Percentiles rank a stretch among this genome's conserved stretches.
phyloP scores from a whole-genome alignment of 2,329 filamentous ascomycete species.

The Phyllosticta capitalensis region DNA sequence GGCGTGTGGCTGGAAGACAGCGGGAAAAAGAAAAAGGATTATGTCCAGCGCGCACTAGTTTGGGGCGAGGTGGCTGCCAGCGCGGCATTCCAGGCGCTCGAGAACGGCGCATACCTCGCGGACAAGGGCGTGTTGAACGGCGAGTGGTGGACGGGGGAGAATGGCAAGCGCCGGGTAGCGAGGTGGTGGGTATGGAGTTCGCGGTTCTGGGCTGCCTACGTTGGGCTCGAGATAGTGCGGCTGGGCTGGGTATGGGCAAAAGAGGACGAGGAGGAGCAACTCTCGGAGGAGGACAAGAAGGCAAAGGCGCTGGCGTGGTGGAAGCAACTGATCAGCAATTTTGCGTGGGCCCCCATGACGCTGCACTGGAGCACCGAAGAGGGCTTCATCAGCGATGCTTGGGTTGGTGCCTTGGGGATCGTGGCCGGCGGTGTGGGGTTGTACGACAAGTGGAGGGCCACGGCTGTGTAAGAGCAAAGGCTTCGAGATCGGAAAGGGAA shows the following conservation, averaged over 20 bases:
- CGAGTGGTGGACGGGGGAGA: conserved; percentile 39
- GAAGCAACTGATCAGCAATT: conserved; percentile 58
- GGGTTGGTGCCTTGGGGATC: conserved; percentile 50
- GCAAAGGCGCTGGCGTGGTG: conserved; percentile 43
- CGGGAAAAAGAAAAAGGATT: conserved; percentile 16
- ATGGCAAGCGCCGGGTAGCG: conserved; percentile 40
- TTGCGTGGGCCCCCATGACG: conserved; percentile 72
- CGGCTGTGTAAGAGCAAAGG: conserved; percentile 13
- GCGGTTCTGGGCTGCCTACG: conserved; percentile 71
- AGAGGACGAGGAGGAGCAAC: conserved; percentile 32
- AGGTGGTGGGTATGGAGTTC: conserved; percentile 62
- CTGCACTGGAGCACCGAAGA: conserved; percentile 70
- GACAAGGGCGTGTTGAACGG: conserved; percentile 56
- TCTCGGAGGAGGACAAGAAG: conserved; percentile 17
- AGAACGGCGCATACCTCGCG: conserved; percentile 74
- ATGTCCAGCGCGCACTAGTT: conserved; percentile 38
- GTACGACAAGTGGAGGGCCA: conserved; percentile 37
- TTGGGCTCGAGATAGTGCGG: conserved; percentile 64
- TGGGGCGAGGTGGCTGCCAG: conserved; percentile 61
- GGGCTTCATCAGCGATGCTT: conserved; percentile 51
- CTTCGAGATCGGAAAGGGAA: background rate
- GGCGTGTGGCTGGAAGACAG: conserved; percentile 23
- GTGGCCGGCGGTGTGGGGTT: conserved; percentile 37
- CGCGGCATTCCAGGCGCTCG: conserved; percentile 64
- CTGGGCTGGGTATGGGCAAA: conserved; percentile 38